Conservation (phyloP, 2,329 filamentous ascomycete species). For the Stemphylium beticola region DNA sequence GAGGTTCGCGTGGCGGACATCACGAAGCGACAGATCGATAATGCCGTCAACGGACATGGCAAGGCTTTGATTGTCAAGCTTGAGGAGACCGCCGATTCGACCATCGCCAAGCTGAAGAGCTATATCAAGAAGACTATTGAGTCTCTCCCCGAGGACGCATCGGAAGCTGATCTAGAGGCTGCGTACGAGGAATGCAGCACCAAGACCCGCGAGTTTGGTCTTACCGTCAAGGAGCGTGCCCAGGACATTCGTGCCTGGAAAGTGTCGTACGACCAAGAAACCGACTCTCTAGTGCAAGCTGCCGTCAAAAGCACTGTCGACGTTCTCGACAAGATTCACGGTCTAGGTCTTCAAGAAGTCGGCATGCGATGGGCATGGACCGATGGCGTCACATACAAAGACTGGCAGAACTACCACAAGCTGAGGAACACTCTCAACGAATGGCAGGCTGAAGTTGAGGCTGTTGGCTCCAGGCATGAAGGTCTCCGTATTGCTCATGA, state of each 20-base stretch:
- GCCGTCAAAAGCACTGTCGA: constrained; percentile 81
- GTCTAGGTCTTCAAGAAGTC: constrained; percentile 86
- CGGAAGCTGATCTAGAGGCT: constrained; percentile 58
- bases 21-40: constrained; percentile 71
- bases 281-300: constrained; percentile 70
- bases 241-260: constrained; percentile 80
- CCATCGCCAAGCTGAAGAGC: constrained; percentile 69
- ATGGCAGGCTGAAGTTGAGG: constrained; percentile 83
- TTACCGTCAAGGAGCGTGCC: constrained; percentile 76
- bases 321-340: constrained; percentile 81
- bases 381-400: constrained; percentile 93
- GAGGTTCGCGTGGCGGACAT: constrained; percentile 71
- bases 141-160: constrained; percentile 64
- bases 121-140: constrained; percentile 65
- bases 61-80: constrained; percentile 71
- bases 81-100: constrained; percentile 68
- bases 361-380: constrained; percentile 95
- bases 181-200: constrained; percentile 60
- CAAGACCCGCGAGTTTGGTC: constrained; percentile 70
- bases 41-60: constrained; percentile 70
- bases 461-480: constrained; percentile 75
- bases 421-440: constrained; percentile 81
- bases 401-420: constrained; percentile 94
- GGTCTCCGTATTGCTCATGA: constrained; percentile 72
- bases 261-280: constrained; percentile 71